These are phyloP conservation scores for Casuarina equisetifolia DNA, from an alignment of 306 rosid species.

Conservation along the genomic window DNA sequence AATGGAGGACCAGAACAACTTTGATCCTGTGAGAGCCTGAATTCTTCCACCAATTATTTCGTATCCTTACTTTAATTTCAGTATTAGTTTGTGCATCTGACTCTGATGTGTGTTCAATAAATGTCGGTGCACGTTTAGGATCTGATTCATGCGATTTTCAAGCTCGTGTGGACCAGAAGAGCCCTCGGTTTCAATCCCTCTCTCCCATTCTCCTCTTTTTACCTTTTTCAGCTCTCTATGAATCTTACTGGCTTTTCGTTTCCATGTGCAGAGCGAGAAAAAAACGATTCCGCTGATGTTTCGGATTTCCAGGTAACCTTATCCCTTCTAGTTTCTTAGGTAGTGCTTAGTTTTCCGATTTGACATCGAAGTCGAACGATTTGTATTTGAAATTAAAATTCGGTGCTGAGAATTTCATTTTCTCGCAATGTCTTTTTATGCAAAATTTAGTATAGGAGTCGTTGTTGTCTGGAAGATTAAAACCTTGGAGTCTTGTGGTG, in stretches of 20 bases:
- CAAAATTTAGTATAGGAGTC: neutral
- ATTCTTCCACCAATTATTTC: conserved; percentile 1
- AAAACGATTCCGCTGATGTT: conserved; percentile 38
- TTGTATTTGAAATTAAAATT: neutral
- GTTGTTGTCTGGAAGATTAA: neutral
- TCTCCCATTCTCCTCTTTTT: neutral
- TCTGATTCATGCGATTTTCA: conserved; percentile 69
- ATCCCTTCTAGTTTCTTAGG: neutral
- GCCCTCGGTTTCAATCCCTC: conserved; percentile 48
- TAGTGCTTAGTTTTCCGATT: neutral
- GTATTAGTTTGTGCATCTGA: neutral
- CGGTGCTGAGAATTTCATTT: neutral
- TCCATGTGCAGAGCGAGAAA: conserved; percentile 62
- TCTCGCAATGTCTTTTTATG: neutral
- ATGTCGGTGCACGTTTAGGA: conserved; percentile 40
- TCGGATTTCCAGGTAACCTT: conserved; percentile 55
- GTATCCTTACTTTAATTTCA: neutral
- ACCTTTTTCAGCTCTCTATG: neutral
- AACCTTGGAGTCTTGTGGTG: too few relatives aligned
- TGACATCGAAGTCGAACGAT: neutral
- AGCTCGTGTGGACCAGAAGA: conserved; percentile 68
- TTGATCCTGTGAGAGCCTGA: conserved; percentile 49
- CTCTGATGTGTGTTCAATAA: neutral
- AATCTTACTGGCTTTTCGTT: neutral
- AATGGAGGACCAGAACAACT: conserved; percentile 63